phyloP scores from a whole-genome alignment of 2,329 filamentous ascomycete genomes.

The Talaromyces sp. region DNA sequence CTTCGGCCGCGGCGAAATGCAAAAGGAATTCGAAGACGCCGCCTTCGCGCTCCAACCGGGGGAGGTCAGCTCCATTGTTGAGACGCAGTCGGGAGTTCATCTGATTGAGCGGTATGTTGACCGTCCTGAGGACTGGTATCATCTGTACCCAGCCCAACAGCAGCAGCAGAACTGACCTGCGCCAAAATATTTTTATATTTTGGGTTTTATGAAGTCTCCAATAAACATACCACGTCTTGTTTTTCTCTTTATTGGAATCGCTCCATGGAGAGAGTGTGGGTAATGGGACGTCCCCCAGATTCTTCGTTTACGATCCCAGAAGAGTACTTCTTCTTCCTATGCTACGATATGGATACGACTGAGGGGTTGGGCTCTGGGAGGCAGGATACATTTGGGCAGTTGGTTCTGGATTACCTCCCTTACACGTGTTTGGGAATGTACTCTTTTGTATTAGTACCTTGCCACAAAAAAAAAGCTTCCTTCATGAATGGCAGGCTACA shows the following conservation, averaged over 20 bases:
- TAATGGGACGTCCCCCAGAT: not conserved
- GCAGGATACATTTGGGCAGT: not conserved
- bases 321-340: not conserved
- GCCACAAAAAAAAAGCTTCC: not conserved
- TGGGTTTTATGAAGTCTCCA: constrained; percentile 6
- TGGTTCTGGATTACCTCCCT: not conserved
- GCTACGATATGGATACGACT: not conserved
- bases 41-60: constrained; percentile 86
- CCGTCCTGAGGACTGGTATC: constrained; percentile 22
- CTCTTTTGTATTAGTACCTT: not conserved
- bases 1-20: constrained; percentile 94
- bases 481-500: not conserved
- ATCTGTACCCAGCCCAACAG: constrained; percentile 15
- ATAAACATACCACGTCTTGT: not conserved
- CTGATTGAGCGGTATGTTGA: constrained; percentile 81
- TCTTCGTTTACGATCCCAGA: not conserved
- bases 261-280: not conserved
- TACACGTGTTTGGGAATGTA: not conserved
- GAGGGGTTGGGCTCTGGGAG: not conserved
- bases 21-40: constrained; percentile 96
- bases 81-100: constrained; percentile 92
- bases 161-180: constrained; percentile 18
- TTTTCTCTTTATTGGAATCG: not conserved
- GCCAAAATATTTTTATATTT: not conserved
- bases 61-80: constrained; percentile 80